Evolutionary conservation across 2,329 filamentous ascomycete species (phyloP).

Genomic region (Diaporthe velutina): DNA sequence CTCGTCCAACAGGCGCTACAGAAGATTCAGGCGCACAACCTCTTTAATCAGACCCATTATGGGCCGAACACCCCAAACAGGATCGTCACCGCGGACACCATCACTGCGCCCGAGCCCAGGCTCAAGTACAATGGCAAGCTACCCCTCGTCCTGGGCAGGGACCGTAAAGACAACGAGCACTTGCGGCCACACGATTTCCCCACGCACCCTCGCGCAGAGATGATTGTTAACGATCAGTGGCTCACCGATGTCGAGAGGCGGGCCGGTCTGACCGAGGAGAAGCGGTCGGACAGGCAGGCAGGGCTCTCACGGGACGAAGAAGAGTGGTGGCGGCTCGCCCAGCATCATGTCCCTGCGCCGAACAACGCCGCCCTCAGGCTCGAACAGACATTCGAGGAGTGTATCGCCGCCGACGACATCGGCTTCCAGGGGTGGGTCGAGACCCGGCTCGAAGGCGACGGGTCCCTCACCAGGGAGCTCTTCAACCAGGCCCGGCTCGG

Average conservation of each 20-base stretch:
- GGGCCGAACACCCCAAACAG: conserved; percentile 46
- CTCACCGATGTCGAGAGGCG: conserved; percentile 2
- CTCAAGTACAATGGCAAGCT: conserved; percentile 40
- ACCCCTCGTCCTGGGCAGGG: conserved; percentile 50
- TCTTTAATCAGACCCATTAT: conserved; percentile 54
- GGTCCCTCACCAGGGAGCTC: background rate
- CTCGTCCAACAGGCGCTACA: conserved; percentile 48
- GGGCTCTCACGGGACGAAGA: conserved; percentile 42
- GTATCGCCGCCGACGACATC: conserved; percentile 42
- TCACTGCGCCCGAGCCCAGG: conserved; percentile 47
- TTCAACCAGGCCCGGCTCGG: conserved; percentile 14
- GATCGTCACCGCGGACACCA: conserved; percentile 41
- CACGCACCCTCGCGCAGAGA: conserved; percentile 28
- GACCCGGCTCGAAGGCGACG: conserved; percentile 37
- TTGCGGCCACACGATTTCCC: conserved; percentile 23
- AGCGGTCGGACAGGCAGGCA: background rate
- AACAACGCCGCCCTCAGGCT: conserved; percentile 53
- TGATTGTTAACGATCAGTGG: conserved; percentile 53
- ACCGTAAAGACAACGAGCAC: background rate
- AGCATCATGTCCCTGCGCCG: conserved; percentile 2
- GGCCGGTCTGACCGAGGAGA: background rate
- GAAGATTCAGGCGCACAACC: conserved; percentile 51
- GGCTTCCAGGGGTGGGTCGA: conserved; percentile 40
- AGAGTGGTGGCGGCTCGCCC: conserved; percentile 33
- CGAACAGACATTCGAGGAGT: conserved; percentile 51